Percentiles rank a stretch among this genome's conserved stretches.
Conservation (phyloP, 177 flowering plant species). For the Vitis hybrid region DNA sequence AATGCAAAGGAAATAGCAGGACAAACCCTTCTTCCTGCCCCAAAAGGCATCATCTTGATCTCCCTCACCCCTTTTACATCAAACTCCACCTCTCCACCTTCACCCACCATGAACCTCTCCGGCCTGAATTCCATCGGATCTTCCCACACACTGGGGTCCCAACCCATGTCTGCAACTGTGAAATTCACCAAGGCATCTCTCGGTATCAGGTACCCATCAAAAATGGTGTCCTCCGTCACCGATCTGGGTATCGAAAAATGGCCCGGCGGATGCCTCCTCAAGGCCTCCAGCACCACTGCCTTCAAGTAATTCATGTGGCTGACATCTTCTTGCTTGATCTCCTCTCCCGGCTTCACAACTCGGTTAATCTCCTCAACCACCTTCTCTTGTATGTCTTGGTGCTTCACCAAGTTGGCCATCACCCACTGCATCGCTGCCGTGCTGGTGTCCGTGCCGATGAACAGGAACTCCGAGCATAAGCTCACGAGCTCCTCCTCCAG, state of each 20-base stretch:
- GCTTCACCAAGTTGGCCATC: constrained; percentile 23
- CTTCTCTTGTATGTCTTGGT: constrained; percentile 20
- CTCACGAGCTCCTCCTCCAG: constrained; percentile 11
- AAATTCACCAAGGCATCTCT: constrained; percentile 11
- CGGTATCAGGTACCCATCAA: constrained; percentile 12
- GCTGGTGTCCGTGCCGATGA: constrained; percentile 19
- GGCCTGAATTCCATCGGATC: constrained; percentile 20
- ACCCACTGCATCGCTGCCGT: constrained; percentile 18
- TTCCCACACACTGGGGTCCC: constrained; percentile 22
- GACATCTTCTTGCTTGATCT: constrained; percentile 15
- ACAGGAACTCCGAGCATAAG: constrained; percentile 18
- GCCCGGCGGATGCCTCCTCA: constrained; percentile 21
- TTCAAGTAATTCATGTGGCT: constrained; percentile 14
- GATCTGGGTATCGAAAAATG: constrained; percentile 17
- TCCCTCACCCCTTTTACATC: constrained; percentile 9
- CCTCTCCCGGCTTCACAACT: constrained; percentile 1
- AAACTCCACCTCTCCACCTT: neutral
- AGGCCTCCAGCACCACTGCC: constrained; percentile 16
- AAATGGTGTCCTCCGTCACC: constrained; percentile 5
- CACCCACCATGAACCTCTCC: constrained; percentile 14
- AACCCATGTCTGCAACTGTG: constrained; percentile 10
- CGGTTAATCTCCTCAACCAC: constrained; percentile 13
- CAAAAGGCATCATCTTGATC: constrained; percentile 24
- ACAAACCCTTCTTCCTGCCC: constrained; percentile 17
- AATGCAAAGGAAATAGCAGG: constrained; percentile 10